Evolutionary conservation across 2,329 filamentous ascomycete genomes (phyloP).

Genomic region (Phaeoacremonium minimum): DNA sequence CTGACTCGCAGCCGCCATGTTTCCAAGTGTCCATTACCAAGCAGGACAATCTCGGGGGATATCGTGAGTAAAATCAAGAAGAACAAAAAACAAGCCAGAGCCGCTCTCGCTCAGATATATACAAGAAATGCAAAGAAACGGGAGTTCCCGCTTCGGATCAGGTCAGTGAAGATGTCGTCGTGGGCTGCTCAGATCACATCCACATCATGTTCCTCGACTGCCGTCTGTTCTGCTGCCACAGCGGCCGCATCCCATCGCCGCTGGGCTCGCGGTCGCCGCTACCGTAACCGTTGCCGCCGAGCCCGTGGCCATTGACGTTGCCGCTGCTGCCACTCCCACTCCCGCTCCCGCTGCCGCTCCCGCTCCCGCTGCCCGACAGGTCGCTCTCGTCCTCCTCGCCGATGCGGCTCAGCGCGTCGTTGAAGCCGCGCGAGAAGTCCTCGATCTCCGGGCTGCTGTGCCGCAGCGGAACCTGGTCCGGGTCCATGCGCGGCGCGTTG

Average conservation of each 20-base stretch:
- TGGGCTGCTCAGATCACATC: too few species aligned
- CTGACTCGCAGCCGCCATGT: too few species aligned
- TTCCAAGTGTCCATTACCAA: too few species aligned
- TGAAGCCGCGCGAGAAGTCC: conserved; percentile 39
- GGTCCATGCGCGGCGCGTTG: conserved; percentile 13
- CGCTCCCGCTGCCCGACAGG: conserved; percentile 4
- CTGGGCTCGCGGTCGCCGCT: conserved; percentile 6
- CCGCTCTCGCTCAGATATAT: too few species aligned
- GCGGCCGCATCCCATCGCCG: conserved; percentile 22
- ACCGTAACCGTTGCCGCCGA: conserved; percentile 8
- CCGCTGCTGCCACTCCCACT: conserved; percentile 7
- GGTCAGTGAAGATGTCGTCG: too few species aligned
- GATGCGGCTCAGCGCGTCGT: conserved; percentile 31
- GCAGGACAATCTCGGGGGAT: too few species aligned
- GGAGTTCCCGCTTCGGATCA: too few species aligned
- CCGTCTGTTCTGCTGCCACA: conserved; percentile 52
- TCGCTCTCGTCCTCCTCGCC: conserved; percentile 32
- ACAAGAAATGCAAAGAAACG: too few species aligned
- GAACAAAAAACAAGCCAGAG: too few species aligned
- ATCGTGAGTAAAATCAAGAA: too few species aligned
- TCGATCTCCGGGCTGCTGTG: conserved; percentile 31
- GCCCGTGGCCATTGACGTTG: too few species aligned
- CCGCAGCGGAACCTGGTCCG: conserved; percentile 32
- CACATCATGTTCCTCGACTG: conserved; percentile 43
- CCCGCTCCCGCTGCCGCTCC: conserved; percentile 7